Evolutionary conservation across 1,284 basidiomycete species (phyloP), one percentile per base, ranked within the genome.

Genomic region (Serendipita sp.): DNA sequence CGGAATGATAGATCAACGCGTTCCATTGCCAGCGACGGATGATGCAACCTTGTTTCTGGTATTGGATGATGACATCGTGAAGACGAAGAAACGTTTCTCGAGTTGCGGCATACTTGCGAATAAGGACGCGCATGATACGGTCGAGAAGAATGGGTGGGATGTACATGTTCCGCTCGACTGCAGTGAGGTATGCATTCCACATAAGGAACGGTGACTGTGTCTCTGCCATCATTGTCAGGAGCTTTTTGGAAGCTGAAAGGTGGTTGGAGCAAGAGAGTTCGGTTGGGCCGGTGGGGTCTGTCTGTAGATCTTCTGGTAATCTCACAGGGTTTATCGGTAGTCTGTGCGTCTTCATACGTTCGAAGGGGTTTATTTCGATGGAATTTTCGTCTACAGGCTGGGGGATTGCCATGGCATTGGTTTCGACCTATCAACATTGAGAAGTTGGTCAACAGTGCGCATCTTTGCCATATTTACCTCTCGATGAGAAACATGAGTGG

Each of bases 21-120:
- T 89, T 90, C 85, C 87, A 89, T 70, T 89, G 81, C 77, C 81
- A 81, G 13, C 75, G 67, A 65, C 77, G 74, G 42, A 88, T 70
- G 10, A 65, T 73, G 32, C 81, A 83, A 4, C 80, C 82, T 12
- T 73, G 73, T 30, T 72, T 73, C 64, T 78, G 79, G 45, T 88
- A 73, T 38, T 76, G 77, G 47, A 77, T 78, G 64, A 88, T 68
- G 13, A 88, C 79, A 29, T 83, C 79, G 34, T 88, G 74, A 1
- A 89, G 75, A 15, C 80, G 82, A 6, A 83, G 75, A 70, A 84
- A 87, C 58, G 79, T 72, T 2, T 72, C 71, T 53, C 82, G 81
- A 2, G 82, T 84, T 65, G 79, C 82, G 17, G 83, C 80, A 41
- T 74, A 74, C 64, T 75, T 71, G 53, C 73, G 70, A 0, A 80